Percentiles rank a stretch among this genome's conserved stretches.
Evolutionary conservation across 768 basidiomycete genomes (phyloP).

Genomic region (Phylloporus rhodoxanthus): DNA sequence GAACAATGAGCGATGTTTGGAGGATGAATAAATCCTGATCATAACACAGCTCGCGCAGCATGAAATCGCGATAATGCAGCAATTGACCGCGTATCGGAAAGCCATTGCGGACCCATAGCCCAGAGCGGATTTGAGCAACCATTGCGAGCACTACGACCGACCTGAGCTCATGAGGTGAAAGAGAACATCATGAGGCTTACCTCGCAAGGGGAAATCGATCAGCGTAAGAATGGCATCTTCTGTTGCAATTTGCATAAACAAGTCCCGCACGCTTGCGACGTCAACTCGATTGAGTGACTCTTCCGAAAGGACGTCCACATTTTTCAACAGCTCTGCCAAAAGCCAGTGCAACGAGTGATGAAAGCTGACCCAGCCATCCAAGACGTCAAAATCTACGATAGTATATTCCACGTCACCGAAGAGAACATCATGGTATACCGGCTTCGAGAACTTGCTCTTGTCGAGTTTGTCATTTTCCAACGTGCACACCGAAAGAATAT

Average conservation of each 20-base stretch:
- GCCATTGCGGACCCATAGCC: slow-evolving; percentile 97
- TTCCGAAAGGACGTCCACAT: slow-evolving; percentile 61
- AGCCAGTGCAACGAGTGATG: slow-evolving; percentile 92
- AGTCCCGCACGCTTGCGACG: slow-evolving; percentile 49
- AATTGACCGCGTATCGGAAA: slow-evolving; percentile 92
- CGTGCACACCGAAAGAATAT: slow-evolving; percentile 68
- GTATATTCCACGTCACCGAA: slow-evolving; percentile 58
- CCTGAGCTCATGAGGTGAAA: background rate
- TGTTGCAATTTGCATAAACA: slow-evolving; percentile 55
- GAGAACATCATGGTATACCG: slow-evolving; percentile 57
- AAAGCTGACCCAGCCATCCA: slow-evolving; percentile 82
- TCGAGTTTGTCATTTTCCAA: slow-evolving; percentile 66
- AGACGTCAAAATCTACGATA: slow-evolving; percentile 73
- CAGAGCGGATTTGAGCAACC: slow-evolving; percentile 92
- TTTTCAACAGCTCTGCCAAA: slow-evolving; percentile 82
- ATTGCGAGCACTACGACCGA: slow-evolving; percentile 65
- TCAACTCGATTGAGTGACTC: slow-evolving; percentile 48
- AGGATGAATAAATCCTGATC: slow-evolving; percentile 93
- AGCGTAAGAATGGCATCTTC: slow-evolving; percentile 68
- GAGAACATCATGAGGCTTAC: slow-evolving; percentile 38
- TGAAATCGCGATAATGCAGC: slow-evolving; percentile 93
- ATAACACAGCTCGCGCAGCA: slow-evolving; percentile 92
- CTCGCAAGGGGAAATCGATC: slow-evolving; percentile 85
- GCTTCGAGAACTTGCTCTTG: slow-evolving; percentile 53
- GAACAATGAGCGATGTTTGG: slow-evolving; percentile 74